A percentile compares a stretch with the other conserved stretches of the same genome.
phyloP scores from a whole-genome alignment of 805 yeast species.

The Candida tibetensis region DNA sequence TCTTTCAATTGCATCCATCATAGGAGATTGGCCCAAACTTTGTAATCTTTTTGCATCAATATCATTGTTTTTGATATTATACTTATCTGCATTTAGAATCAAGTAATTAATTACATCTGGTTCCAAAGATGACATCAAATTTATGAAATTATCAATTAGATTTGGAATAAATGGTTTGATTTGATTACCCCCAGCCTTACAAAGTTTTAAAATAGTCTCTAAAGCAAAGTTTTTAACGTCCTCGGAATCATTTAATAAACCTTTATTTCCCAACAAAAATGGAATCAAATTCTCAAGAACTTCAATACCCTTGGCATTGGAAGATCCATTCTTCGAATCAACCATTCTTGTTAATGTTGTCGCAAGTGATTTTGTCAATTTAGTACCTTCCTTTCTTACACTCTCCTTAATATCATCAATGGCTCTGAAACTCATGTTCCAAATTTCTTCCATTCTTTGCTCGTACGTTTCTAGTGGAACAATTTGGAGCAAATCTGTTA shows the following conservation, averaged over 20 bases:
- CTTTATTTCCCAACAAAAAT: constrained; percentile 73
- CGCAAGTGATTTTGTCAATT: constrained; percentile 65
- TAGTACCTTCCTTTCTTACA: constrained; percentile 77
- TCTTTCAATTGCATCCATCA: constrained; percentile 81
- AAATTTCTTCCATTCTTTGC: constrained; percentile 57
- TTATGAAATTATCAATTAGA: constrained; percentile 65
- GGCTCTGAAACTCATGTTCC: constrained; percentile 84
- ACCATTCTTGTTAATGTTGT: constrained; percentile 58
- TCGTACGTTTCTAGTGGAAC: constrained; percentile 53
- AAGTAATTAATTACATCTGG: constrained; percentile 88
- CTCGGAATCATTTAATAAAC: constrained; percentile 80
- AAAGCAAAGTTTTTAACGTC: constrained; percentile 78
- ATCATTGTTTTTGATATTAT: constrained; percentile 64
- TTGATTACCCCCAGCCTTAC: constrained; percentile 59
- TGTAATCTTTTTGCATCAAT: constrained; percentile 77
- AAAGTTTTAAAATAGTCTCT: constrained; percentile 66
- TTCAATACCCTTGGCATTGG: constrained; percentile 40
- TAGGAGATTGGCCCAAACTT: constrained; percentile 76
- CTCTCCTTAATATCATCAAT: constrained; percentile 95
- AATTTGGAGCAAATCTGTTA: constrained; percentile 67
- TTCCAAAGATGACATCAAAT: constrained; percentile 80
- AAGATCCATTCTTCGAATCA: constrained; percentile 40
- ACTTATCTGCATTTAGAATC: constrained; percentile 84
- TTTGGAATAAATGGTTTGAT: constrained; percentile 66
- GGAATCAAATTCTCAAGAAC: constrained; percentile 66